Evolutionary conservation across 768 basidiomycete species (phyloP).

Genomic region (Cystofilobasidium bisporidii): DNA sequence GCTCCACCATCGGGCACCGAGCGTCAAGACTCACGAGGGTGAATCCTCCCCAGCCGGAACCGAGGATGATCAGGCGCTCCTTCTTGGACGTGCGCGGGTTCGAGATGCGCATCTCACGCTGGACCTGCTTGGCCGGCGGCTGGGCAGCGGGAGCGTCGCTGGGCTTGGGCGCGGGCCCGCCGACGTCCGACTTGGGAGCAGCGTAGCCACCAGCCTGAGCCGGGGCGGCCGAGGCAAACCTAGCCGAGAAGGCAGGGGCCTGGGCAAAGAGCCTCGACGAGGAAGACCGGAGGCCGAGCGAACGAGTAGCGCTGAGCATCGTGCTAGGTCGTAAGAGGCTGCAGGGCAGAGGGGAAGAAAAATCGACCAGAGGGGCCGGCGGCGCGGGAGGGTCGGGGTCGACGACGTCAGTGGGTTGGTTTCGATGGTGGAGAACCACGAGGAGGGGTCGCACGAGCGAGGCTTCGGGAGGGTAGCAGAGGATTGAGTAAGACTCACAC

Average conservation of each 20-base stretch:
- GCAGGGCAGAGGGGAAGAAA: too few species aligned
- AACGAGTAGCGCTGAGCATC: not conserved
- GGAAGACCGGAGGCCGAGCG: conserved; percentile 4
- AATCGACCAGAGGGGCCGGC: too few species aligned
- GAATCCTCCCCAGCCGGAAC: conserved; percentile 39
- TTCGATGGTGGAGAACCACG: too few species aligned
- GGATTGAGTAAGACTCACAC: too few species aligned
- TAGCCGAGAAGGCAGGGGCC: not conserved
- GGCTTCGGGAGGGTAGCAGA: too few species aligned
- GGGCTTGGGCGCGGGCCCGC: conserved; percentile 6
- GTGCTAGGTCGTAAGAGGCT: not conserved
- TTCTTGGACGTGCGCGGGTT: conserved; percentile 29
- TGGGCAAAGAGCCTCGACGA: not conserved
- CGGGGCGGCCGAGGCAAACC: not conserved
- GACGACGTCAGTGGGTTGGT: too few species aligned
- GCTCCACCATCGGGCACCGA: too few species aligned
- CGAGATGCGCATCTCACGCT: conserved; percentile 10
- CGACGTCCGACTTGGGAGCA: conserved; percentile 4
- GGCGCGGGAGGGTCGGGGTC: too few species aligned
- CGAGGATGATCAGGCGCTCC: conserved; percentile 37
- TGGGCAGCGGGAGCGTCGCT: not conserved
- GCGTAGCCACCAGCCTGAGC: conserved; percentile 1
- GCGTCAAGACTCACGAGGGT: conserved; percentile 29
- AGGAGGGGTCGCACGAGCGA: too few species aligned
- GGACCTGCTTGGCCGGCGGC: not conserved